A percentile compares a stretch with the other conserved stretches of the same genome.
Evolutionary conservation across 495 filamentous ascomycete genomes (phyloP).

Genomic region (Parachaetomium inaequale): DNA sequence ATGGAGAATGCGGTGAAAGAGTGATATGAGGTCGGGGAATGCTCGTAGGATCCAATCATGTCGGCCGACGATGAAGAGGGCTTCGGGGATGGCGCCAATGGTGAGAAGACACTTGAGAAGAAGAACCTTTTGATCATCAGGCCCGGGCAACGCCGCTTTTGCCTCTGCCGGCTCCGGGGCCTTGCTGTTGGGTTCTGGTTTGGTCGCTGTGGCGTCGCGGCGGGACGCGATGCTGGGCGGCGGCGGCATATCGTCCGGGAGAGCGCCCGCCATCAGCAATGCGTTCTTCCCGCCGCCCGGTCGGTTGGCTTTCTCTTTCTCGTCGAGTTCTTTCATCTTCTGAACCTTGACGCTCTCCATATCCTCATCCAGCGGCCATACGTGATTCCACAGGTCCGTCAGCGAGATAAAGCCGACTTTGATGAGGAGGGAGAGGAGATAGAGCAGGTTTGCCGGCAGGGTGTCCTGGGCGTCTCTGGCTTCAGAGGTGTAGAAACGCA

Average conservation of each 20-base stretch:
- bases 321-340: conserved; percentile 72
- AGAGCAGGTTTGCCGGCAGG: conserved; percentile 86
- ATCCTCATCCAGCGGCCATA: conserved; percentile 76
- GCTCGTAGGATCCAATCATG: conserved; percentile 87
- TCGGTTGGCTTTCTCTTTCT: conserved; percentile 63
- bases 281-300: conserved; percentile 72
- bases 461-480: conserved; percentile 63
- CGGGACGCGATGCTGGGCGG: conserved; percentile 20
- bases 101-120: conserved; percentile 81
- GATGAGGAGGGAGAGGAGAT: conserved; percentile 85
- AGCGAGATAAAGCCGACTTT: conserved; percentile 98
- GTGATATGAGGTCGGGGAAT: conserved; percentile 63
- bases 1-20: conserved; percentile 76
- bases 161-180: conserved; percentile 49
- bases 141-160: conserved; percentile 65
- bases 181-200: conserved; percentile 51
- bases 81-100: conserved; percentile 89
- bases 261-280: conserved; percentile 80
- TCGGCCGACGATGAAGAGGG: conserved; percentile 85
- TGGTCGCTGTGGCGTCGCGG: conserved; percentile 40
- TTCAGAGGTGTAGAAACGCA: conserved; percentile 82
- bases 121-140: conserved; percentile 82
- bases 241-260: conserved; percentile 68
- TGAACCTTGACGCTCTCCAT: conserved; percentile 68
- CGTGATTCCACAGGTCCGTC: conserved; percentile 85